Evolutionary conservation across 805 yeast species (phyloP).

Genomic region (Jamesozyma gamospora): DNA sequence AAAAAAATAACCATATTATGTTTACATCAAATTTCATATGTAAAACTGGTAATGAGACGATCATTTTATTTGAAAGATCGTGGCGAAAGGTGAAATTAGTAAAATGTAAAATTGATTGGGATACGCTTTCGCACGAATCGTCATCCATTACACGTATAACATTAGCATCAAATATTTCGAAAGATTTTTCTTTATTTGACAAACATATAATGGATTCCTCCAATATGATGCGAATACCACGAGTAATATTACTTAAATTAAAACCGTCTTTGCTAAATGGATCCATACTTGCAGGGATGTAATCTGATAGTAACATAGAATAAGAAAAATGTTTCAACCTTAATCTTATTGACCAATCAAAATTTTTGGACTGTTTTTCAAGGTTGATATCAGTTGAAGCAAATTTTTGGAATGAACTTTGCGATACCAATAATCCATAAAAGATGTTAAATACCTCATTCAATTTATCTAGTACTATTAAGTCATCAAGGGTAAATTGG

Average conservation of each 20-base stretch:
- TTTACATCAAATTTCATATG: constrained; percentile 23
- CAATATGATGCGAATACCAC: constrained; percentile 18
- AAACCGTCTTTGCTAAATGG: constrained; percentile 10
- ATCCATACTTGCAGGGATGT: constrained; percentile 18
- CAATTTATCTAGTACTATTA: constrained; percentile 15
- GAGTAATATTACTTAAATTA: constrained; percentile 16
- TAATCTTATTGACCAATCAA: constrained; percentile 16
- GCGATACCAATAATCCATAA: neutral
- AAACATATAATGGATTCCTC: constrained; percentile 15
- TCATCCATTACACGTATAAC: constrained; percentile 20
- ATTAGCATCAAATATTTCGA: constrained; percentile 12
- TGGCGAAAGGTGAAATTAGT: constrained; percentile 8
- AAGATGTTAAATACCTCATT: constrained; percentile 3
- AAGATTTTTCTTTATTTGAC: constrained; percentile 4
- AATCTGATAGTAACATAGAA: constrained; percentile 17
- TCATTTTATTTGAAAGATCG: neutral
- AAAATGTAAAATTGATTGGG: constrained; percentile 13
- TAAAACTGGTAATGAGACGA: constrained; percentile 14
- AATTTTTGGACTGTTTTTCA: neutral
- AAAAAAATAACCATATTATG: constrained; percentile 22
- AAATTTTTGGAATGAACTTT: no score
- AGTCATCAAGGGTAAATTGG: constrained; percentile 15
- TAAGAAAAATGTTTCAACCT: constrained; percentile 21
- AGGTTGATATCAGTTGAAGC: no score
- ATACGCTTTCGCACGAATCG: constrained; percentile 2